A percentile compares a stretch with the other conserved stretches of the same genome.
Conservation (phyloP, 2,329 filamentous ascomycete species). For the Paracorniculantispora psalliotae region DNA sequence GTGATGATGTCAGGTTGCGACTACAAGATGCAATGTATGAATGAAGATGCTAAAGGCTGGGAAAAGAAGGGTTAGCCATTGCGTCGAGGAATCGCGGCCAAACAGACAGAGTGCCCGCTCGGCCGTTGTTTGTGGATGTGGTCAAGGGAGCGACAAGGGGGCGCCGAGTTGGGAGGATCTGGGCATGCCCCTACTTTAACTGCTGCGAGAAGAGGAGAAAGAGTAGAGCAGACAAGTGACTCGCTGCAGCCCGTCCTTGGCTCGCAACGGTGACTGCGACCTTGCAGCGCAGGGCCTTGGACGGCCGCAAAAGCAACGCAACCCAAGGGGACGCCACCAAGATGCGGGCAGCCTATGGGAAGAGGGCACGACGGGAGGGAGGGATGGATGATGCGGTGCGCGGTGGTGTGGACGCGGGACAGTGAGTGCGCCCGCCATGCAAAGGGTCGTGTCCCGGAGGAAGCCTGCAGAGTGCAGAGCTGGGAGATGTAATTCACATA, state of each 20-base stretch:
- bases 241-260: neutral
- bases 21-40: conserved; percentile 1
- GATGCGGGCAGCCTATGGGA: neutral
- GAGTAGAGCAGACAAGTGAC: neutral
- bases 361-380: neutral
- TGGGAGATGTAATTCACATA: conserved; percentile 4
- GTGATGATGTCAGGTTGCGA: conserved; percentile 13
- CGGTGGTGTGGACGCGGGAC: neutral
- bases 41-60: conserved; percentile 6
- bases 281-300: too few species aligned
- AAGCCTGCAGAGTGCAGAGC: too few species aligned
- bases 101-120: conserved; percentile 1
- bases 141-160: neutral
- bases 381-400: neutral
- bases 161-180: neutral
- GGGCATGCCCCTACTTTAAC: neutral
- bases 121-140: neutral
- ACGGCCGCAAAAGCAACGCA: conserved; percentile 5
- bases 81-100: neutral
- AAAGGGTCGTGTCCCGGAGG: too few species aligned
- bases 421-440: neutral
- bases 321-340: conserved; percentile 3
- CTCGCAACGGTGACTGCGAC: neutral
- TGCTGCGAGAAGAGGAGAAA: neutral
- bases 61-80: neutral